A percentile compares a stretch with the other conserved stretches of the same genome.
phyloP scores from a whole-genome alignment of 179 eudicot species.

The Vitellaria paradoxa region DNA sequence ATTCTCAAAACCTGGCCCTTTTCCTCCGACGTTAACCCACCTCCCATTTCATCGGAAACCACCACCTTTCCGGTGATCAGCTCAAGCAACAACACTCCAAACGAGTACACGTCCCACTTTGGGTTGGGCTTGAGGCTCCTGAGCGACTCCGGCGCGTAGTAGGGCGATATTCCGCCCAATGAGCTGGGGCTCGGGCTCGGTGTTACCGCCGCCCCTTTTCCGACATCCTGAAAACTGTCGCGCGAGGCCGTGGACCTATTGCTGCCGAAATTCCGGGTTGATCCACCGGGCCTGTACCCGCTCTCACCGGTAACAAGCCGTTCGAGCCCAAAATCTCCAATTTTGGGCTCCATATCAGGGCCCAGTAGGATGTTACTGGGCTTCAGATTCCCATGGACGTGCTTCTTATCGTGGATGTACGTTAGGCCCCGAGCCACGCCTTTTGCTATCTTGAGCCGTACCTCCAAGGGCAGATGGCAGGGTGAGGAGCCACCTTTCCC shows the following conservation, averaged over 20 bases:
- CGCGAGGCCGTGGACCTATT: conserved; percentile 82
- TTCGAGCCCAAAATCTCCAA: conserved; percentile 87
- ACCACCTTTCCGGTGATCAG: conserved; percentile 73
- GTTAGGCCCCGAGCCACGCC: conserved; percentile 90
- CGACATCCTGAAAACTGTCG: conserved; percentile 69
- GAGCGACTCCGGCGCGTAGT: conserved; percentile 85
- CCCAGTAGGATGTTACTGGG: conserved; percentile 80
- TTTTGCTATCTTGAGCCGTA: conserved; percentile 79
- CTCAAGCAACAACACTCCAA: conserved; percentile 80
- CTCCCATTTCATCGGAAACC: conserved; percentile 69
- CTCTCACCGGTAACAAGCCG: conserved; percentile 55
- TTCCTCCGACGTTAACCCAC: conserved; percentile 39
- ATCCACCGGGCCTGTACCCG: conserved; percentile 54
- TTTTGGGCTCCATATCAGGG: conserved; percentile 84
- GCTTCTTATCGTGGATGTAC: conserved; percentile 90
- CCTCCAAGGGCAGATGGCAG: conserved; percentile 80
- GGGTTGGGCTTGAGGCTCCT: conserved; percentile 74
- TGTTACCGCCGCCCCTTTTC: conserved; percentile 37
- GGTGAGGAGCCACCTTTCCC: conserved; percentile 87
- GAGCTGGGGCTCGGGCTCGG: conserved; percentile 89
- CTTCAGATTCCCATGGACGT: conserved; percentile 88
- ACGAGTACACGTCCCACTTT: conserved; percentile 93
- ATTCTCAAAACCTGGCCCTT: conserved; percentile 54
- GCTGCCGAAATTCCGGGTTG: conserved; percentile 81
- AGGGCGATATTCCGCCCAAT: conserved; percentile 59